Percentiles rank a stretch among this genome's conserved stretches.
phyloP scores from a whole-genome alignment of 352 stramenopile species.

The Globisporangium splendens region DNA sequence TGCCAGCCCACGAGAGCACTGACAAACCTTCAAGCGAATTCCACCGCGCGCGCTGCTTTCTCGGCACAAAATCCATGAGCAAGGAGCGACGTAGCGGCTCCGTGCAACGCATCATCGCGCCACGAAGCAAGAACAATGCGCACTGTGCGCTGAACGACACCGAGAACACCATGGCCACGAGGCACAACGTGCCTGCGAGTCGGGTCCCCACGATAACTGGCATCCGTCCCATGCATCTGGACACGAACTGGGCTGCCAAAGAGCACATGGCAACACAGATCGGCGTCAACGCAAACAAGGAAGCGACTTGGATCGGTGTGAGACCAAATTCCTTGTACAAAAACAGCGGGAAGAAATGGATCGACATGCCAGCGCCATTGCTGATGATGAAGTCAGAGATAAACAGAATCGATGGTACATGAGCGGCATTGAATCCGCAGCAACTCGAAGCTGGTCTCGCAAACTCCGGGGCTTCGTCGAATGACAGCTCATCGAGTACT shows the following conservation, averaged over 20 bases:
- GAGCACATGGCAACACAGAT: slow-evolving; percentile 40
- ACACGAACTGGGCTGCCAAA: slow-evolving; percentile 39
- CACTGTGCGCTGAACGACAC: slow-evolving; percentile 26
- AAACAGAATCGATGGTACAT: slow-evolving; percentile 66
- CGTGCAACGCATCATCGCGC: slow-evolving; percentile 55
- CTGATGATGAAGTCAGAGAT: slow-evolving; percentile 65
- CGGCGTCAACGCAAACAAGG: slow-evolving; percentile 51
- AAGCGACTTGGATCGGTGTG: slow-evolving; percentile 52
- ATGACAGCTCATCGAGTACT: slow-evolving; percentile 15
- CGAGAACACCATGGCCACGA: slow-evolving; percentile 47
- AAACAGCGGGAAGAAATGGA: slow-evolving; percentile 65
- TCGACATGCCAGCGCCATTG: slow-evolving; percentile 55
- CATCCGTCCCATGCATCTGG: slow-evolving; percentile 40
- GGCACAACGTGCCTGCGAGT: slow-evolving; percentile 29
- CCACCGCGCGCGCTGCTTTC: slow-evolving; percentile 55
- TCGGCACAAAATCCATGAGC: slow-evolving; percentile 76
- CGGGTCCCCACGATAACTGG: slow-evolving; percentile 47
- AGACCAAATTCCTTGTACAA: slow-evolving; percentile 54
- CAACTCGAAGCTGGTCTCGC: slow-evolving; percentile 15
- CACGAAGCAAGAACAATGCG: slow-evolving; percentile 48
- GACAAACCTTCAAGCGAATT: slow-evolving; percentile 68
- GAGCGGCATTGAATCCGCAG: slow-evolving; percentile 29
- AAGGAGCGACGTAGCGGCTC: slow-evolving; percentile 61
- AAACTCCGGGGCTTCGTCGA: slow-evolving; percentile 11
- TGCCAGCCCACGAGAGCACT: slow-evolving; percentile 57